A percentile compares a stretch with the other conserved stretches of the same genome.
Evolutionary conservation across 2,329 filamentous ascomycete genomes (phyloP).

Genomic region (Monosporascus sp.): DNA sequence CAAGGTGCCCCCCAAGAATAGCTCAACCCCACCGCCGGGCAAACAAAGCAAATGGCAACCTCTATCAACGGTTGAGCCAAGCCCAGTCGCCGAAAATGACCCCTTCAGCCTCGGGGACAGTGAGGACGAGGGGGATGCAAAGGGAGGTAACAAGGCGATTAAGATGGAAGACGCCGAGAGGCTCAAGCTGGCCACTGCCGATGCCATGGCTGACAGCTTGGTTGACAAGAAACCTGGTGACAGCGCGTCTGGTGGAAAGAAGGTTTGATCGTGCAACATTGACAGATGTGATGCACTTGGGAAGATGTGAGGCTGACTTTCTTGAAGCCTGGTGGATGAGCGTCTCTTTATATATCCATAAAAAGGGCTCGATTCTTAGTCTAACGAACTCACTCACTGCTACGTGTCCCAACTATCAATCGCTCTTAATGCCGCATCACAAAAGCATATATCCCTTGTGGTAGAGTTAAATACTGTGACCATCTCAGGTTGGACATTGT

Average conservation of each 20-base stretch:
- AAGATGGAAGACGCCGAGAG: constrained; percentile 54
- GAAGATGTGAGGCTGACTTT: no score
- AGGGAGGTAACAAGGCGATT: constrained; percentile 51
- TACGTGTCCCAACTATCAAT: no score
- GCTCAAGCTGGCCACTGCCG: constrained; percentile 59
- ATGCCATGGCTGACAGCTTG: constrained; percentile 53
- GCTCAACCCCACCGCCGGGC: constrained; percentile 34
- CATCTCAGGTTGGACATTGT: no score
- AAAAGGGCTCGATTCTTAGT: no score
- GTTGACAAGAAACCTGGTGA: constrained; percentile 34
- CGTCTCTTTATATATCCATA: no score
- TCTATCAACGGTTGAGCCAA: constrained; percentile 76
- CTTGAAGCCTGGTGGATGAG: no score
- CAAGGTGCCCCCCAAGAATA: constrained; percentile 47
- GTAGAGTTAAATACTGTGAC: no score
- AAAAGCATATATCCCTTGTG: no score
- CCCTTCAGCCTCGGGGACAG: constrained; percentile 95
- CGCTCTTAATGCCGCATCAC: no score
- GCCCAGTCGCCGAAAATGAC: constrained; percentile 83
- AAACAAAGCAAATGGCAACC: constrained; percentile 97
- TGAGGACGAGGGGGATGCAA: constrained; percentile 81
- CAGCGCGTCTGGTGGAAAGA: constrained; percentile 7
- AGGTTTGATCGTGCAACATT: constrained; percentile 8
- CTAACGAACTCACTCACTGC: no score
- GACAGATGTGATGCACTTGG: no score